Conservation (phyloP, 257 asterid genomes). For the Coffea canephora region DNA sequence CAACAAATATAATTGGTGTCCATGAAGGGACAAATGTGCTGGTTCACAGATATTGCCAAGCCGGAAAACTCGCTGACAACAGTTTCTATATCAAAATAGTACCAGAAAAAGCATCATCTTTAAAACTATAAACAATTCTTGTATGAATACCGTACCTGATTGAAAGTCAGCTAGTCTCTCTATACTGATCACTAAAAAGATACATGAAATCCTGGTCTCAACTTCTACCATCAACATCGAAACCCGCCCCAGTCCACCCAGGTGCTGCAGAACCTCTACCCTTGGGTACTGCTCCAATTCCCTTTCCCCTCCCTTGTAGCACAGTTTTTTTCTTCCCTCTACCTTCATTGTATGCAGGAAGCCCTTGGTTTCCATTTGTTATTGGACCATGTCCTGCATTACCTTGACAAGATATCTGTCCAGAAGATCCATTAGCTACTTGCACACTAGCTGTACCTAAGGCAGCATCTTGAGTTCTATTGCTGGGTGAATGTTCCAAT, state of each 20-base stretch:
- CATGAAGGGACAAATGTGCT: neutral
- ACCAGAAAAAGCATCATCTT: slow-evolving; percentile 11
- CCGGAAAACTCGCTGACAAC: neutral
- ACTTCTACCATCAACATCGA: slow-evolving; percentile 76
- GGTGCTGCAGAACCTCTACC: slow-evolving; percentile 60
- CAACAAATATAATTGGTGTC: neutral
- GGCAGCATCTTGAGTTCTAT: slow-evolving; percentile 35
- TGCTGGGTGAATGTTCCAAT: slow-evolving; percentile 37
- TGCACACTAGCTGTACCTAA: slow-evolving; percentile 37
- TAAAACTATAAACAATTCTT: neutral
- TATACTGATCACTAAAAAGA: slow-evolving; percentile 7
- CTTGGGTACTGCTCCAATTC: slow-evolving; percentile 73
- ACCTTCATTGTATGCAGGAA: slow-evolving; percentile 45
- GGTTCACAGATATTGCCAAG: neutral
- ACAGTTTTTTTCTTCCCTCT: slow-evolving; percentile 58
- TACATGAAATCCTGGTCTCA: slow-evolving; percentile 32
- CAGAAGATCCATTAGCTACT: slow-evolving; percentile 33
- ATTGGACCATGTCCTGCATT: slow-evolving; percentile 29
- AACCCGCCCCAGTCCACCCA: slow-evolving; percentile 94
- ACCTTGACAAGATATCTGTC: slow-evolving; percentile 31
- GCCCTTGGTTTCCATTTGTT: slow-evolving; percentile 42
- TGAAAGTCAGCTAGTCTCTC: neutral
- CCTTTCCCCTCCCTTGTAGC: slow-evolving; percentile 68
- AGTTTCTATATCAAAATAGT: neutral
- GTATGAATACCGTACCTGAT: slow-evolving; percentile 15